Base-by-base conservation (phyloP, 2,329 filamentous ascomycete genomes). In the Microcyclosporella mali region DNA sequence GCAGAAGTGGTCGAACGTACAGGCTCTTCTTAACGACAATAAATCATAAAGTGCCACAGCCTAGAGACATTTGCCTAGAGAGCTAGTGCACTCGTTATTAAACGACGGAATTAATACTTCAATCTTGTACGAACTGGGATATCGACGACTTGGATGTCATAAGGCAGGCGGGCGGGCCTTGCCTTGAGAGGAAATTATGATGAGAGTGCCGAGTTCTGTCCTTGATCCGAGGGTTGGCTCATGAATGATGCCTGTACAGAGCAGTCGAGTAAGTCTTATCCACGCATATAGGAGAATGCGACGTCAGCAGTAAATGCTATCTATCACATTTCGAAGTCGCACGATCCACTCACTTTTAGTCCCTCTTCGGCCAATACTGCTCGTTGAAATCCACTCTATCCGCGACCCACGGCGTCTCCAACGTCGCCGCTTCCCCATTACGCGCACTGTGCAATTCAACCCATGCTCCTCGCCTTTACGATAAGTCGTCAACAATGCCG, bases 1-100 rank as follows among this genome's bases (percentile, higher is more conserved):
- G 57, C 68, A 72, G 57, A 71, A 70, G 52, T 70, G 69, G 66
- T 64, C 66, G 46, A 70, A 62, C 54, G 61, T 74, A 18, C 66
- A 67, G 42, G 61, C 66, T 33, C 61, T 73, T 65, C 65, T 73
- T 27, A 59, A 55, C 40, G 52, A 53, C 35, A 33, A 41, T 35
- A 45, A 41, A 33, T 10, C 16, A 28, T 41, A 35, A 12, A 38
- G n/a, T 3, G 3, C n/a, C 32, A 33, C 21, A 25, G 21, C 21
- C 4, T 25, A 25, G 9, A 25, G 21, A 25, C 21, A 25, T 25
- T 25, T 9, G n/a, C 9, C 9, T 25, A 4, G 21, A 25, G 21
- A 25, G 21, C 21, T 25, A 9, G 9, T 9, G 21, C 9, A 25
- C 21, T 25, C 21, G 9, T 9, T 25, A 9, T n/a, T n/a, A 9